Evolutionary conservation across 345 rosid genomes (phyloP).

Genomic region (Psidium guajava): DNA sequence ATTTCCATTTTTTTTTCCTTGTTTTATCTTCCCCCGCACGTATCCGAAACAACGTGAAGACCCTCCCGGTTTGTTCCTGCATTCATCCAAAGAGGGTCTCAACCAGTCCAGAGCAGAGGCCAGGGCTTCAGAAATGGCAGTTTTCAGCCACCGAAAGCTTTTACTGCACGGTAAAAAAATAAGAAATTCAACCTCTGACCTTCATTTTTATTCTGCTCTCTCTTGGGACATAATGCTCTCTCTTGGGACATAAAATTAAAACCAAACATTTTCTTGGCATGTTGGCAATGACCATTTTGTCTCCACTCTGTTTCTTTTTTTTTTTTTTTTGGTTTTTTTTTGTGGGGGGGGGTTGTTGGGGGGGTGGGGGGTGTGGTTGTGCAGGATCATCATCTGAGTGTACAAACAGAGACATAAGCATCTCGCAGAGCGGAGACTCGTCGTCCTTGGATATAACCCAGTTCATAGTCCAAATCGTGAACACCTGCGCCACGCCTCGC

Average conservation of each 20-base stretch:
- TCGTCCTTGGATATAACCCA: conserved; percentile 39
- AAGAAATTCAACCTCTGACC: background rate
- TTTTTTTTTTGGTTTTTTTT: too few relatives aligned
- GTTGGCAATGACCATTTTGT: background rate
- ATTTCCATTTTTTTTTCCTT: background rate
- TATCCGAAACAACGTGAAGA: background rate
- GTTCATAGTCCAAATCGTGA: conserved; percentile 42
- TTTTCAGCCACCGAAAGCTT: conserved; percentile 18
- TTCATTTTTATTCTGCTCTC: background rate
- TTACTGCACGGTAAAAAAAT: conserved; percentile 19
- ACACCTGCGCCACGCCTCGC: conserved; percentile 23
- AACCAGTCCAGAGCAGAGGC: background rate
- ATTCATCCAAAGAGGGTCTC: conserved; percentile 1
- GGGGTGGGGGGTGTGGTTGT: background rate
- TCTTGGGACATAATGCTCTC: too few relatives aligned
- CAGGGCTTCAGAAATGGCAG: background rate
- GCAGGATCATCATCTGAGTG: conserved; percentile 22
- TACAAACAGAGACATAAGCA: conserved; percentile 34
- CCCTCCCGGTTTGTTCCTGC: background rate
- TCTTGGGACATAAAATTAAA: background rate
- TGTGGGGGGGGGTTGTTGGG: too few relatives aligned
- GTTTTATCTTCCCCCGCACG: background rate
- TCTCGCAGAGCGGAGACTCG: conserved; percentile 35
- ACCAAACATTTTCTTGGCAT: background rate
- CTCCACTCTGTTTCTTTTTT: background rate